Evolutionary conservation across 2,329 filamentous ascomycete species (phyloP).

Genomic region (Diaporthe batatas): DNA sequence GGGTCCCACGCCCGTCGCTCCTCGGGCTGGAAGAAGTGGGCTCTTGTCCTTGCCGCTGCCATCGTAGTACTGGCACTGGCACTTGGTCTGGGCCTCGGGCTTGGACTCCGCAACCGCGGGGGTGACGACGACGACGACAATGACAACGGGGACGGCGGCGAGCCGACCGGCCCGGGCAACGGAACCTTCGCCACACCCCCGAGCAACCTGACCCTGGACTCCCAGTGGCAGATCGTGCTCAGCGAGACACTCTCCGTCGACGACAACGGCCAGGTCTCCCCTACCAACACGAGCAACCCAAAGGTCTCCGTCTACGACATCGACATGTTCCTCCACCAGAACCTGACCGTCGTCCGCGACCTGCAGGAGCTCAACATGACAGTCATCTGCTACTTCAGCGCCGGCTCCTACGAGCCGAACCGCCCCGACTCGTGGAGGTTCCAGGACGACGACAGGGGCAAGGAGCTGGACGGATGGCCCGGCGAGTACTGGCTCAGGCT

Average conservation of each 20-base stretch:
- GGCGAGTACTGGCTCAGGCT: constrained; percentile 77
- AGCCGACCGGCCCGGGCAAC: constrained; percentile 44
- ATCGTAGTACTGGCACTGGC: constrained; percentile 58
- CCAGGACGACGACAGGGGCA: constrained; percentile 67
- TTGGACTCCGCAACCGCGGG: constrained; percentile 53
- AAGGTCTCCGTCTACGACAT: constrained; percentile 73
- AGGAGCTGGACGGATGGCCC: constrained; percentile 72
- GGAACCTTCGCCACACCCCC: constrained; percentile 42
- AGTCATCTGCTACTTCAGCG: constrained; percentile 82
- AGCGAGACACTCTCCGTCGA: constrained; percentile 54
- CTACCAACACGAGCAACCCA: constrained; percentile 54
- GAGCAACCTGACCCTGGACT: constrained; percentile 53
- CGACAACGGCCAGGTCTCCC: constrained; percentile 58
- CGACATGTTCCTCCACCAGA: constrained; percentile 67
- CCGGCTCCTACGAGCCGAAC: constrained; percentile 76
- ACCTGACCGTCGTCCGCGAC: constrained; percentile 56
- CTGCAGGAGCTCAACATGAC: constrained; percentile 67
- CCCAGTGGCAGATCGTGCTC: constrained; percentile 74
- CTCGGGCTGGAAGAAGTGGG: constrained; percentile 36
- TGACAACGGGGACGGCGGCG: constrained; percentile 31
- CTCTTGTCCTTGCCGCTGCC: constrained; percentile 31
- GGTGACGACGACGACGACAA: constrained; percentile 36
- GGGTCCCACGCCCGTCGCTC: not conserved
- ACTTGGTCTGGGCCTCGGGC: constrained; percentile 69
- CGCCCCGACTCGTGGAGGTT: constrained; percentile 71